Base-by-base conservation (phyloP, 495 filamentous ascomycete genomes). In the Penicillium silybi region DNA sequence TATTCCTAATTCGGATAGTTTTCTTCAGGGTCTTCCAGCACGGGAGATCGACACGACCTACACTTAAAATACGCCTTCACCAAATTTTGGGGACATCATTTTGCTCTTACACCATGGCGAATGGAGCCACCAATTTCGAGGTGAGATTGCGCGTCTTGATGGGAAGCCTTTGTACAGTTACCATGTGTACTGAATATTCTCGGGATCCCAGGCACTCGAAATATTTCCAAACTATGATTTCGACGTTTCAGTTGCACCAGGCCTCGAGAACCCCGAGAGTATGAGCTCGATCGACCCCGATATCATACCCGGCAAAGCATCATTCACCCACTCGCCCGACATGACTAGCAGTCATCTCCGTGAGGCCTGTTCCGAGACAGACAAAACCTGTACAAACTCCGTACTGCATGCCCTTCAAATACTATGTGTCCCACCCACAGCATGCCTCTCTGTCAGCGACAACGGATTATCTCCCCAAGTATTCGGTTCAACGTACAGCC, bases 401-500 rank as follows among this genome's bases (percentile, higher is more conserved):
- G 19, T 50, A 7, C 39, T 50, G 1, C 22, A 34, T 7, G 39
- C 38, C 1, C 47, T 50, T 2, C 47, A 42, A 2, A 32, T 3
- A 15, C 47, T 50, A 5, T 50, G 47, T 16, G 22, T 50, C 9
- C 47, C 47, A 22, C 47, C 48, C 10, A 13, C 48, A 1, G 25
- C 17, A 4, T 50, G 48, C 17, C 18, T 43, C 26, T 50, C 48
- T 4, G 18, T 43, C n/a, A 37, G 11, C 10, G 48, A 50, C 10
- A 39, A 50, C 9, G 15, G 16, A n/a, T 43, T 34, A 22, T 23
- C 39, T 13, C 2, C 35, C 1, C 35, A 17, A 15, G 1, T 18
- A 15, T 8, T 13, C 26, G 35, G 35, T 18, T 8, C 15, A 23
- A 4, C 32, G 22, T 18, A 8, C 16, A 6, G 13, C 27, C 32